Conservation (phyloP, 768 basidiomycete species). For the Tricholoma terreum region DNA sequence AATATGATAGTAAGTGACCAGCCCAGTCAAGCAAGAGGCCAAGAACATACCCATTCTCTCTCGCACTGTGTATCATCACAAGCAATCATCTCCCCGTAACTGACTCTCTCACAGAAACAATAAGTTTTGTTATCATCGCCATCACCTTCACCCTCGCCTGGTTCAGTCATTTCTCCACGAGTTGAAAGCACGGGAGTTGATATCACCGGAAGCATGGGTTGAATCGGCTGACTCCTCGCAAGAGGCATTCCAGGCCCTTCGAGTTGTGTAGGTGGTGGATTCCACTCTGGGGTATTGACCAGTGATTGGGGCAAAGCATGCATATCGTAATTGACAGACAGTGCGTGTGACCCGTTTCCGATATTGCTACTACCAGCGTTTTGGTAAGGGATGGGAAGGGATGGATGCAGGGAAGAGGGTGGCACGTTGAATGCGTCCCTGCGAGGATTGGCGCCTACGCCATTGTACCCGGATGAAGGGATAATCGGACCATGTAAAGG, state of each 20-base stretch:
- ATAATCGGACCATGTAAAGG: slow-evolving; percentile 29
- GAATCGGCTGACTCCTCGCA: slow-evolving; percentile 40
- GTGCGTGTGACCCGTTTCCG: slow-evolving; percentile 33
- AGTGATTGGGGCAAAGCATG: slow-evolving; percentile 30
- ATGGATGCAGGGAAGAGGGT: slow-evolving; percentile 54
- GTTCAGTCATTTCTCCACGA: slow-evolving; percentile 31
- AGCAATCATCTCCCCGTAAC: slow-evolving; percentile 94
- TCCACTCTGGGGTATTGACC: slow-evolving; percentile 46
- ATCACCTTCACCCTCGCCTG: slow-evolving; percentile 52
- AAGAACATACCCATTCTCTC: slow-evolving; percentile 81
- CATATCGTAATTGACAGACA: slow-evolving; percentile 38
- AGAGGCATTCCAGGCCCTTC: slow-evolving; percentile 82
- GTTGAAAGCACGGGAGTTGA: slow-evolving; percentile 33
- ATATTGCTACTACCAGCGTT: slow-evolving; percentile 19
- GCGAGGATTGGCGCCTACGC: slow-evolving; percentile 19
- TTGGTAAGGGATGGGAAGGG: slow-evolving; percentile 49
- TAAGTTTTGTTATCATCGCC: slow-evolving; percentile 64
- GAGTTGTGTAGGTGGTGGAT: slow-evolving; percentile 48
- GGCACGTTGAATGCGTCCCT: slow-evolving; percentile 47
- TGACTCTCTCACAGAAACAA: slow-evolving; percentile 81
- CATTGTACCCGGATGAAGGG: slow-evolving; percentile 16
- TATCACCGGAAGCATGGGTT: slow-evolving; percentile 29
- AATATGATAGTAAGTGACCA: slow-evolving; percentile 7
- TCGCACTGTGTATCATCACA: slow-evolving; percentile 83
- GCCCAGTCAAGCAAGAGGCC: slow-evolving; percentile 6